These are phyloP conservation scores for Debaryomyces fabryi DNA, from an alignment of 1,139 yeast genomes.

Conservation along the genomic window DNA sequence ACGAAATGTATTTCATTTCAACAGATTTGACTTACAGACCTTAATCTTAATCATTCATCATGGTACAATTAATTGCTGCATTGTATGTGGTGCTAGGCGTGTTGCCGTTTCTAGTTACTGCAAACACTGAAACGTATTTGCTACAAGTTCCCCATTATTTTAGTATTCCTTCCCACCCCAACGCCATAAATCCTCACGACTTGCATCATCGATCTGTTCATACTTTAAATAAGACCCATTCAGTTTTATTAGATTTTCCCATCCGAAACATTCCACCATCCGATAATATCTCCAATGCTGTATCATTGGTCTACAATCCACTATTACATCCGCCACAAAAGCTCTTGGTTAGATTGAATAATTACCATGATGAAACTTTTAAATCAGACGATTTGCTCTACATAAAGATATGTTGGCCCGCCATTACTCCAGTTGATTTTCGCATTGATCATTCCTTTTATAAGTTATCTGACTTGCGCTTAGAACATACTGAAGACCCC, in stretches of 20 bases:
- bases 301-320: constrained; percentile 19
- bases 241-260: constrained; percentile 34
- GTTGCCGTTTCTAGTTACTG: constrained; percentile 16
- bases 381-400: constrained; percentile 34
- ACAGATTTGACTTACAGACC: neutral
- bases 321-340: constrained; percentile 17
- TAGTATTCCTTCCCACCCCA: constrained; percentile 30
- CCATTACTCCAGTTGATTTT: constrained; percentile 39
- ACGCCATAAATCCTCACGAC: constrained; percentile 11
- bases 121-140: constrained; percentile 44
- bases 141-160: constrained; percentile 39
- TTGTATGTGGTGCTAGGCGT: neutral
- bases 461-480: constrained; percentile 15
- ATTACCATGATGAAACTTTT: constrained; percentile 32
- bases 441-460: constrained; percentile 26
- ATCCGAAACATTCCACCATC: constrained; percentile 16
- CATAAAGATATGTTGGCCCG: constrained; percentile 51
- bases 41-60: neutral
- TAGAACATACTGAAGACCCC: constrained; percentile 11
- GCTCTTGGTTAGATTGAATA: constrained; percentile 37
- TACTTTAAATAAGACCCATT: constrained; percentile 30
- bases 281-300: neutral
- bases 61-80: neutral
- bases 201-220: neutral
- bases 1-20: neutral